Evolutionary conservation across 106 monocot genomes (phyloP), one percentile per base, ranked within the genome.

Genomic region (Acanthochlamys bracteata): DNA sequence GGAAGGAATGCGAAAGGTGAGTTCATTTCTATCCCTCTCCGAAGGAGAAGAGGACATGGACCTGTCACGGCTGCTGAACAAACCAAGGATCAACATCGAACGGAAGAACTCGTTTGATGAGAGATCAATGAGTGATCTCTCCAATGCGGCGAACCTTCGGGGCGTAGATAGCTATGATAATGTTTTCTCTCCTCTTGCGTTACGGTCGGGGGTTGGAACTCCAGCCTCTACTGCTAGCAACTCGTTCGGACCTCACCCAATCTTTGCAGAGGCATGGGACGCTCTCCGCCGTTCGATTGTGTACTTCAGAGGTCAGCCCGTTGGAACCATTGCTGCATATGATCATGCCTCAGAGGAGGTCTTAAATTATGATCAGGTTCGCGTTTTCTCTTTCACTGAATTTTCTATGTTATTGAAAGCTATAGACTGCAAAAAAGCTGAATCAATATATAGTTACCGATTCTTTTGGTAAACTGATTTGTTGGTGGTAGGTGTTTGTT

Each of bases 291-390:
- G 79, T 19, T 86, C 94, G 19, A 15, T 86, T n/a, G 94, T 95
- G 19, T 63, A 53, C 75, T 90, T 86, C 63, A 68, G 82, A 14
- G 86, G 84, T 21, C 81, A 82, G 66, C 89, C 94, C 7, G 84
- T 95, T 23, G 94, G 94, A 61, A 95, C 94, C 10, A 75, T 95
- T 41, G 94, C 94, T 7, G 94, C 94, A 33, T 61, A 71, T 53
- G 90, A 95, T 72, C 84, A 90, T 25, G 74, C 83, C 33, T 86
- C 86, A 7, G 94, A 95, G 67, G 90, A 90, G 63, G 86, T 95
- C 68, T 76, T 95, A 19, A 95, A 95, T 78, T 95, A 95, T 53
- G 94, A 95, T 72, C 94, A 90, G 94, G 94, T 93, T 7, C 13
- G 43, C 13, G 43, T 8, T 13, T 8, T 43, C 43, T 8, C 13